phyloP scores from a whole-genome alignment of 176 grass and related monocot species.

The Oryza meridionalis region DNA sequence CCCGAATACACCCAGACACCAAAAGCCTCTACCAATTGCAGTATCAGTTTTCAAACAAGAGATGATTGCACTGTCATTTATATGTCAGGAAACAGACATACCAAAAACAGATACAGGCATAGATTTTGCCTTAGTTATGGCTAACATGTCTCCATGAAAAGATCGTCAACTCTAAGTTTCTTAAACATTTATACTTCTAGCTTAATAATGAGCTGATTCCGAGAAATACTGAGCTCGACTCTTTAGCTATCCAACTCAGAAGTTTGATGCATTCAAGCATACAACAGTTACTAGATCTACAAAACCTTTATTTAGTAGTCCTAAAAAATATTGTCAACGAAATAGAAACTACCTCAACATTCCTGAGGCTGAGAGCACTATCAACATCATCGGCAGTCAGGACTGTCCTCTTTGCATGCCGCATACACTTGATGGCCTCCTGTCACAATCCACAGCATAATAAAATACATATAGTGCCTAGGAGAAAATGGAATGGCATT shows the following conservation, averaged over 20 bases:
- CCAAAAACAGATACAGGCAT: background rate
- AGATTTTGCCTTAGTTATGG: background rate
- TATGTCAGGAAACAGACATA: no score
- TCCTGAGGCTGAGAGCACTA: conserved; percentile 86
- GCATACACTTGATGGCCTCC: conserved; percentile 97
- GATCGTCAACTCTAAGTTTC: background rate
- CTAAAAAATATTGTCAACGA: background rate
- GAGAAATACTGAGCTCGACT: background rate
- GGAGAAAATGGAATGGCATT: background rate
- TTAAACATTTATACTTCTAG: background rate
- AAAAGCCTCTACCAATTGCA: background rate
- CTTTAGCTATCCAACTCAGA: background rate
- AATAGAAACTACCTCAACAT: conserved; percentile 73
- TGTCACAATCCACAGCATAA: conserved; percentile 35
- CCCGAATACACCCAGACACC: no score
- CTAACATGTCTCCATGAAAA: background rate
- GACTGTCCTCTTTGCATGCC: conserved; percentile 86
- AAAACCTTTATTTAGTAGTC: conserved; percentile 10
- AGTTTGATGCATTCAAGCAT: background rate
- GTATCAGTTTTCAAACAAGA: background rate
- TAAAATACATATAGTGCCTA: conserved; percentile 8
- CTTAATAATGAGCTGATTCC: background rate
- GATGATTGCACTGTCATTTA: background rate
- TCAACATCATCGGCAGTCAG: conserved; percentile 82
- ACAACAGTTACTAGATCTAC: background rate